Conservation (phyloP, 768 basidiomycete species). For the Leccinum rimulosum region DNA sequence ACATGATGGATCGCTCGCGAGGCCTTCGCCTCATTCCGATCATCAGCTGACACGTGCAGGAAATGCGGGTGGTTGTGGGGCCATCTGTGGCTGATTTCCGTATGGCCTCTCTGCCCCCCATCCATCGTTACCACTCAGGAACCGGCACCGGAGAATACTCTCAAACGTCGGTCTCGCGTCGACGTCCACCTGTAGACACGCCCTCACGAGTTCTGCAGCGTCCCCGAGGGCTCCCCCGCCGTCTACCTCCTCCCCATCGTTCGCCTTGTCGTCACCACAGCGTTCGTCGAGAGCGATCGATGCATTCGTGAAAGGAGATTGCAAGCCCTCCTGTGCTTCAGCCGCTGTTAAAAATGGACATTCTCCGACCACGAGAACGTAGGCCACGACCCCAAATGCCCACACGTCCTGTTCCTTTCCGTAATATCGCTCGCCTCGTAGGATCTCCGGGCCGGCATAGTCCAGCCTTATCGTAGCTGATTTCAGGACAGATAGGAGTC, state of each 20-base stretch:
- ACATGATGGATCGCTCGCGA: neutral
- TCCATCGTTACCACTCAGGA: constrained; percentile 74
- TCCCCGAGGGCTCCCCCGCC: constrained; percentile 84
- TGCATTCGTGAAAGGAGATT: constrained; percentile 71
- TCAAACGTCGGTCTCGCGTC: constrained; percentile 83
- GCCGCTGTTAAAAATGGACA: constrained; percentile 89
- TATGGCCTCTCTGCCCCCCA: constrained; percentile 52
- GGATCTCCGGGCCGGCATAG: constrained; percentile 95
- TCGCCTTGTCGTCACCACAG: constrained; percentile 70
- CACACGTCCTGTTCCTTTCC: constrained; percentile 98
- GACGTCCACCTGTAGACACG: constrained; percentile 82
- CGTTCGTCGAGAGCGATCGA: constrained; percentile 77
- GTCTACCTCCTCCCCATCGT: constrained; percentile 74
- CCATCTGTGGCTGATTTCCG: constrained; percentile 23
- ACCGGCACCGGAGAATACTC: constrained; percentile 72
- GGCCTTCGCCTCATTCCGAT: constrained; percentile 12
- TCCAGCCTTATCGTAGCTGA: constrained; percentile 55
- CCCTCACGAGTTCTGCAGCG: constrained; percentile 78
- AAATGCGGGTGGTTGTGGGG: constrained; percentile 33
- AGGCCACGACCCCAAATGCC: constrained; percentile 97
- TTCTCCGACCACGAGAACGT: constrained; percentile 89
- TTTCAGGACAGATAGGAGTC: constrained; percentile 6
- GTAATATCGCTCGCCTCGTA: constrained; percentile 90
- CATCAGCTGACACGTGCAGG: constrained; percentile 28
- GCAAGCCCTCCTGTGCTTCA: constrained; percentile 84